phyloP scores from a whole-genome alignment of 2,329 filamentous ascomycete genomes.

The Fusarium sp. region DNA sequence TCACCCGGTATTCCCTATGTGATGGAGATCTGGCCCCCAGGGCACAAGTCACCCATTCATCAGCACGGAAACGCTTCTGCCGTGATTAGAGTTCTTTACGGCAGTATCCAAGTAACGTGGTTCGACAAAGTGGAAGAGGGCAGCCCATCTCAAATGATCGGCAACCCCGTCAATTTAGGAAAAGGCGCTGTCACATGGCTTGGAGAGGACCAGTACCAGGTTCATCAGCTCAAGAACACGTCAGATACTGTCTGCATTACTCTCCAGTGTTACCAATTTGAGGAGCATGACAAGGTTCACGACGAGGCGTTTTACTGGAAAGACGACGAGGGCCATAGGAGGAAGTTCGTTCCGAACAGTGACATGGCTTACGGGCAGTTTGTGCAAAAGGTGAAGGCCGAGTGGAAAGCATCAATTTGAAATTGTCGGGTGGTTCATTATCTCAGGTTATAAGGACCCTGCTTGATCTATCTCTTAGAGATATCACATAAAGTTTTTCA shows the following conservation, averaged over 20 bases:
- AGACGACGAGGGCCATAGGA: not conserved
- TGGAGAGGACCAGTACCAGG: not conserved
- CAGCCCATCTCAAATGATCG: not conserved
- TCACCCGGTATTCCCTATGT: not conserved
- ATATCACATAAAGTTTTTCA: too few relatives aligned
- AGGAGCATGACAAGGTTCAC: fast-evolving
- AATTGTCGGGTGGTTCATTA: too few relatives aligned
- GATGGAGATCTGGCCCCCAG: not conserved
- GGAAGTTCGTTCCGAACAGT: not conserved
- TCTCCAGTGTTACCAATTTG: not conserved
- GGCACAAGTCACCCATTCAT: not conserved
- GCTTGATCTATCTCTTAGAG: too few relatives aligned
- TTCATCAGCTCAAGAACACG: not conserved
- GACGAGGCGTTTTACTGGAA: not conserved
- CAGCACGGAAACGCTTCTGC: not conserved
- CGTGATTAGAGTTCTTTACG: not conserved
- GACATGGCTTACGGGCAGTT: not conserved
- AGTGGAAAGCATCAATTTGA: too few relatives aligned
- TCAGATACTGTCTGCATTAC: not conserved
- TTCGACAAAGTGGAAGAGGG: fast-evolving
- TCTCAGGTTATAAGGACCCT: too few relatives aligned
- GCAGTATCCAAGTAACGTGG: not conserved
- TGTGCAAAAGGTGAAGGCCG: not conserved
- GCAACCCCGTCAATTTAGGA: fast-evolving
- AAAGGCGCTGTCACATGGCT: not conserved